Base-by-base conservation (phyloP, 2,329 filamentous ascomycete species). In the Diaporthe sp. region DNA sequence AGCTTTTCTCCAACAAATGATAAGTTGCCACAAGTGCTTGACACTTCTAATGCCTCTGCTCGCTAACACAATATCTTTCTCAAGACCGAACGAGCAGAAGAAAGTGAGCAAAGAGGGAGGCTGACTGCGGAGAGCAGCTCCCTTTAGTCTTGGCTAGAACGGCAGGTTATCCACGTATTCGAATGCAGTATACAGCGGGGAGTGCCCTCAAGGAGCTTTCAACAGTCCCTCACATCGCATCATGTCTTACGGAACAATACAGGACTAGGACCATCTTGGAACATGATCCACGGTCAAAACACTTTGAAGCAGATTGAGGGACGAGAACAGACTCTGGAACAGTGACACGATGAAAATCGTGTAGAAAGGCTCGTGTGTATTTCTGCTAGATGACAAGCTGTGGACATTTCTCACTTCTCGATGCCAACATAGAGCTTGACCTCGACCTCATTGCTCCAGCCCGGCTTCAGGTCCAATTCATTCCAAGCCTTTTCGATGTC, bases 371-470 rank as follows among this genome's bases (percentile, higher is more conserved):
- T 17, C 19, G 35, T 27, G 35, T 27, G 32, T 51, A 72, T 42
- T n/a, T n/a, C 27, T 9, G 6, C 19, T 37, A 22, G 9, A 17
- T 63, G 35, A 53, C 30, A 25, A 30, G 7, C n/a, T 32, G 27
- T 6, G 7, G 39, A n/a, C 3, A 27, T 12, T 73, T 58, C 32
- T 75, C 74, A 68, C 72, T 81, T 75, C 51, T 85, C 86, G 59
- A 85, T 79, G 32, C 82, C 81, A 63, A 90, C 86, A 72, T 86
- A 92, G 7, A 95, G 82, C 80, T 92, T 92, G 55, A 97, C 85
- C 75, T 90, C 87, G 50, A 95, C 88, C 81, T 97, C 94, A 81
- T 98, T 97, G 77, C 91, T 93, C 92, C 94, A 97, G 10, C 93
- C 91, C 50, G 90, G 88, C 73, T 91, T 85, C 72, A 97, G 86